Conservation (phyloP, 139 green algal species). For the Coccomyxa sp. region DNA sequence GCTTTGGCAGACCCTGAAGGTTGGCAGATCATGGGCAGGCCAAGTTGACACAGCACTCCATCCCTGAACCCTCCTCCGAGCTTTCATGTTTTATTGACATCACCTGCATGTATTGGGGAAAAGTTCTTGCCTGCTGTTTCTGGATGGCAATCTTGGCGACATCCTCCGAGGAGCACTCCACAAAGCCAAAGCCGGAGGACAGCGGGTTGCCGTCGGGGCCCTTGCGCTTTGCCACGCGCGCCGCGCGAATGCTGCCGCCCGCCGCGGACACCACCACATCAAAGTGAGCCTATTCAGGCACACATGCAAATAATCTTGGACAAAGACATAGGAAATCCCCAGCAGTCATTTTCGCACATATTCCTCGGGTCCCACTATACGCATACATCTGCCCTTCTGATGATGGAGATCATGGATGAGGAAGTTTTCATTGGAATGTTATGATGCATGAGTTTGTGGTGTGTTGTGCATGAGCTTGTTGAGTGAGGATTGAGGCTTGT, state of each 20-base stretch:
- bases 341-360: background rate
- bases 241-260: slow-evolving; percentile 48
- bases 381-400: background rate
- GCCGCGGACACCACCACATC: slow-evolving; percentile 44
- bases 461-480: too few relatives aligned
- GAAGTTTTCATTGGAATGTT: too few relatives aligned
- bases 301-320: slow-evolving; percentile 1
- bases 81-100: too few relatives aligned
- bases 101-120: background rate
- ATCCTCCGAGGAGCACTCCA: slow-evolving; percentile 72
- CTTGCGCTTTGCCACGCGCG: slow-evolving; percentile 45
- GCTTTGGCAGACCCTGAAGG: too few relatives aligned
- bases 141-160: slow-evolving; percentile 60
- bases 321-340: background rate
- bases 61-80: too few relatives aligned
- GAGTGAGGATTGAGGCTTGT: too few relatives aligned
- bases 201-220: slow-evolving; percentile 51
- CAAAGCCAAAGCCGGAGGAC: slow-evolving; percentile 85
- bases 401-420: too few relatives aligned
- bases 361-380: background rate
- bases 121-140: slow-evolving; percentile 44
- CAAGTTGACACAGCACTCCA: too few relatives aligned
- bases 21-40: too few relatives aligned
- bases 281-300: slow-evolving; percentile 59
- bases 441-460: too few relatives aligned